A percentile compares a stretch with the other conserved stretches of the same genome.
phyloP scores from a whole-genome alignment of 352 stramenopile genomes.

The Phytophthora melonis region DNA sequence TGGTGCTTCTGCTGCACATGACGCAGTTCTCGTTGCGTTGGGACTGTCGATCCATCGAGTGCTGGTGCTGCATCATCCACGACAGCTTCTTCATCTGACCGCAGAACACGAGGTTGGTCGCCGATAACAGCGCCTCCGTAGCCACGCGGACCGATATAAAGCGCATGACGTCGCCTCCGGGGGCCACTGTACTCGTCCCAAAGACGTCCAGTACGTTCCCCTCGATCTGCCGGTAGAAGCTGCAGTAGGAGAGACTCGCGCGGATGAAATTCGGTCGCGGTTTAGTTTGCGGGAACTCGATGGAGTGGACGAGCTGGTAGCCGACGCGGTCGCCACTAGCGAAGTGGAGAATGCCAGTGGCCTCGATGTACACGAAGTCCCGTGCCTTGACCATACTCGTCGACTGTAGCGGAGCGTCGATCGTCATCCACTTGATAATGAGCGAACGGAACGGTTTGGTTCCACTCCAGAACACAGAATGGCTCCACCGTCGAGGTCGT shows the following conservation, averaged over 20 bases:
- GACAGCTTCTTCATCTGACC: slow-evolving; percentile 65
- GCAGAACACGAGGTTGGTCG: slow-evolving; percentile 47
- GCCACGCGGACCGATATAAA: slow-evolving; percentile 37
- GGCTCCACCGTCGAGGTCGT: slow-evolving; percentile 37
- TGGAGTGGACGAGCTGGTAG: slow-evolving; percentile 48
- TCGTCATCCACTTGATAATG: slow-evolving; percentile 47
- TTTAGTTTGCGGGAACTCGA: slow-evolving; percentile 51
- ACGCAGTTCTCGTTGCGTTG: slow-evolving; percentile 31
- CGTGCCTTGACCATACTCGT: slow-evolving; percentile 32
- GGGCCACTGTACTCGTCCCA: slow-evolving; percentile 29
- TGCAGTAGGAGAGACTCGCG: slow-evolving; percentile 49
- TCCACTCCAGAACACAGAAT: slow-evolving; percentile 35
- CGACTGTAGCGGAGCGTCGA: slow-evolving; percentile 28
- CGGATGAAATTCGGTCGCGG: slow-evolving; percentile 37
- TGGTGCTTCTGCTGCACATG: slow-evolving; percentile 39
- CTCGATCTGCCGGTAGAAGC: slow-evolving; percentile 49
- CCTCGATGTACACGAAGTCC: slow-evolving; percentile 50
- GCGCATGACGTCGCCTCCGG: slow-evolving; percentile 39
- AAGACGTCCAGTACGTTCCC: slow-evolving; percentile 49
- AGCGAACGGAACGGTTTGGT: slow-evolving; percentile 44
- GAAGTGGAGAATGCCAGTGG: slow-evolving; percentile 32
- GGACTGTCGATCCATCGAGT: slow-evolving; percentile 4
- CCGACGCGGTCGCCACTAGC: slow-evolving; percentile 36
- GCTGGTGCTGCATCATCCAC: slow-evolving; percentile 41
- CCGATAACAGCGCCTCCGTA: slow-evolving; percentile 39